A percentile compares a stretch with the other conserved stretches of the same genome.
phyloP scores from a whole-genome alignment of 148 eudicot species.

The Beta vulgaris region DNA sequence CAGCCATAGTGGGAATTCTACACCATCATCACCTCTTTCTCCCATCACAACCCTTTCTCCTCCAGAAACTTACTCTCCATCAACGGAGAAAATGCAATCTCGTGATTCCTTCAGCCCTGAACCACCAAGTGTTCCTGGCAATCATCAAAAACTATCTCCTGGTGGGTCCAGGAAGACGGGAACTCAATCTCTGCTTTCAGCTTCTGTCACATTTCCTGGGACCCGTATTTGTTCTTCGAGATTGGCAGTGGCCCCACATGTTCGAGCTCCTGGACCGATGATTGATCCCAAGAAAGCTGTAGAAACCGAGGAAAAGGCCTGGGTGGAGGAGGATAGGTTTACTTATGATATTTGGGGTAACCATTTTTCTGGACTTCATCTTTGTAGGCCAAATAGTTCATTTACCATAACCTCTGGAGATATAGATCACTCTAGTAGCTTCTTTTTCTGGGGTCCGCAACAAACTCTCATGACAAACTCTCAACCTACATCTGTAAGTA shows the following conservation, averaged over 20 bases:
- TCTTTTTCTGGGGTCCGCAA: conserved; percentile 57
- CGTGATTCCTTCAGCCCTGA: conserved; percentile 22
- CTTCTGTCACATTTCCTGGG: conserved; percentile 64
- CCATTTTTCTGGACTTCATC: conserved; percentile 62
- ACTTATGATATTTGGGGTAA: conserved; percentile 84
- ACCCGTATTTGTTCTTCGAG: conserved; percentile 34
- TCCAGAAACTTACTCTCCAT: conserved; percentile 31
- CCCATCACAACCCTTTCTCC: conserved; percentile 47
- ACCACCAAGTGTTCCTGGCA: conserved; percentile 27
- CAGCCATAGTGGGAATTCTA: conserved; percentile 89
- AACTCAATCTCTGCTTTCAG: conserved; percentile 40
- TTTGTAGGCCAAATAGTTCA: conserved; percentile 30
- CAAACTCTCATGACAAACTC: conserved; percentile 46
- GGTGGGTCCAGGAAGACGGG: conserved; percentile 26
- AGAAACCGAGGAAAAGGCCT: conserved; percentile 31
- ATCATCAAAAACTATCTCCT: conserved; percentile 23
- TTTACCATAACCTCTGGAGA: conserved; percentile 22
- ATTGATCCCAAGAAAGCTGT: conserved; percentile 25
- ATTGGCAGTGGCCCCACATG: conserved; percentile 45
- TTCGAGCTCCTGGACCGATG: conserved; percentile 79
- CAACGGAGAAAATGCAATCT: conserved; percentile 33
- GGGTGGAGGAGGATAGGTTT: conserved; percentile 43
- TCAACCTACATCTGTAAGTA: conserved; percentile 43
- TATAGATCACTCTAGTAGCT: conserved; percentile 54
- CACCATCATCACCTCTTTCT: conserved; percentile 89